Evolutionary conservation across 1,284 basidiomycete species (phyloP).

Genomic region (Flammula alnicola): DNA sequence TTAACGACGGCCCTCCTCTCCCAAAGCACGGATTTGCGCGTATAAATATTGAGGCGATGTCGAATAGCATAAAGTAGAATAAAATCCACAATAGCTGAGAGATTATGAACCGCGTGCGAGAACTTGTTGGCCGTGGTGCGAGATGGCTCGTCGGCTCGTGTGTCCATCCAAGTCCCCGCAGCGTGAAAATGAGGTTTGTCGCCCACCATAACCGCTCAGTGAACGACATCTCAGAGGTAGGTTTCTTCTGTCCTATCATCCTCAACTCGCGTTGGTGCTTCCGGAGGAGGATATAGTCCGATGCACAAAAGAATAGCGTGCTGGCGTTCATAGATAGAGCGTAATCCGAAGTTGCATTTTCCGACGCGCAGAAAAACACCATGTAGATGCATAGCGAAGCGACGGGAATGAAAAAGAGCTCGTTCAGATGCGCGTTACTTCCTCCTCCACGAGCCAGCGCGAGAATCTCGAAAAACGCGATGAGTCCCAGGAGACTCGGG

Average conservation of each 20-base stretch:
- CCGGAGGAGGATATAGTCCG: constrained; percentile 19
- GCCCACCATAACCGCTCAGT: constrained; percentile 20
- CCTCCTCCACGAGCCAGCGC: too few species aligned
- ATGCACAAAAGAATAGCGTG: neutral
- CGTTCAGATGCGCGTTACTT: too few species aligned
- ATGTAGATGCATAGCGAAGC: too few species aligned
- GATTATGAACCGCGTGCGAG: neutral
- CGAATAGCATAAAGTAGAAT: constrained; percentile 12
- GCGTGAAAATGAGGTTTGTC: constrained; percentile 13
- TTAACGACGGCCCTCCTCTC: constrained; percentile 10
- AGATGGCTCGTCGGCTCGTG: constrained; percentile 15
- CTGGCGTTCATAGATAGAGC: neutral
- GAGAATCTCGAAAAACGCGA: too few species aligned
- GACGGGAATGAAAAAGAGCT: too few species aligned
- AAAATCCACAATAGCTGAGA: constrained; percentile 3
- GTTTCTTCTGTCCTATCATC: constrained; percentile 9
- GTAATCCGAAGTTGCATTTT: too few species aligned
- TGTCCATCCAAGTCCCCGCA: constrained; percentile 25
- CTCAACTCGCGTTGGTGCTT: constrained; percentile 19
- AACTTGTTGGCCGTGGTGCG: constrained; percentile 2
- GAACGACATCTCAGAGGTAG: constrained; percentile 7
- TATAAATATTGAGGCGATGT: constrained; percentile 2
- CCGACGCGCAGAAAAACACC: too few species aligned
- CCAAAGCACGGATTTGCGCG: constrained; percentile 14
- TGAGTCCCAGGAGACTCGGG: too few species aligned